Evolutionary conservation across 345 rosid species (phyloP), one percentile per base, ranked within the genome.

Genomic region (Pistacia integerrima): DNA sequence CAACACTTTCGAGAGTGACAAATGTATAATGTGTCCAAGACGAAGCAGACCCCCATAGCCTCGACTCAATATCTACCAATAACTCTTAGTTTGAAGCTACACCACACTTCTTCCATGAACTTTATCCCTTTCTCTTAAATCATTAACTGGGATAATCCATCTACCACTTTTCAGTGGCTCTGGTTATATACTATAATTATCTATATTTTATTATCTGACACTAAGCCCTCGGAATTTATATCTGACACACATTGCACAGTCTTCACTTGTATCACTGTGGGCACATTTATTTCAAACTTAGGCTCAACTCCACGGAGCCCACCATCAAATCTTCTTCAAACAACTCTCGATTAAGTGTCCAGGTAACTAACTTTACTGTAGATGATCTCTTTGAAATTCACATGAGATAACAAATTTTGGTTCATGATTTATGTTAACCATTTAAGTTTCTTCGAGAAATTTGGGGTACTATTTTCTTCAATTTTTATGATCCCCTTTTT

Each of bases 121-220:
- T 84, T 86, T 88, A 88, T 88, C 90, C 75, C 18, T 67, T 77
- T 73, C 51, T 41, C 35, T 61, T 52, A 33, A 67, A 18, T 38
- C 65, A 4, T 41, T 59, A 16, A 51, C 59, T 7, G 52, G 52
- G 20, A 73, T 68, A 75, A 77, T 74, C 83, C 82, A 41, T 78
- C 61, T 56, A 4, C 49, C 59, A 30, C 36, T 33, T 77, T 84
- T 82, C 89, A 84, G 92, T 89, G 92, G 92, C 81, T 87, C 84
- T 81, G 76, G 79, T 81, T 48, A 6, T 55, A 18, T 16, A 17
- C 11, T 11, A 5, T n/a, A 49, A 17, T 4, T 18, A 44, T 33
- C 1, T 20, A 4, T 18, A n/a, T 49, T 44, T 28, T 38, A n/a
- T 69, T n/a, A 38, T 67, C 72, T 62, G 28, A 56, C 63, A n/a